These are phyloP conservation scores for Triadica sebifera DNA, from an alignment of 345 rosid species.

Conservation along the genomic window DNA sequence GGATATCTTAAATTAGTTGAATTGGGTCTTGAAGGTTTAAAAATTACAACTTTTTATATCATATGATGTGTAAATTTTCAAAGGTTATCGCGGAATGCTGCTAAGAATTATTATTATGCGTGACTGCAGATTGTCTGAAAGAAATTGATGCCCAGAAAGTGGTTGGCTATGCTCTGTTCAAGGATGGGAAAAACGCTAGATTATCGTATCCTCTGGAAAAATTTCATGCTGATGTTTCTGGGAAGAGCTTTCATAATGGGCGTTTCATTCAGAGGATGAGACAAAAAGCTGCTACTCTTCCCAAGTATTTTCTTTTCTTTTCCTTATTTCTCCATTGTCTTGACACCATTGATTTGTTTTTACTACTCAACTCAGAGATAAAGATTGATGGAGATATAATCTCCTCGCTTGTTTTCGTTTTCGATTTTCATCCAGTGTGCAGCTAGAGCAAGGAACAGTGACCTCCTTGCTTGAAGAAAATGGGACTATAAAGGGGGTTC, in stretches of 20 bases:
- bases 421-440: slow-evolving; percentile 8
- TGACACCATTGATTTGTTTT: neutral
- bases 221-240: slow-evolving; percentile 21
- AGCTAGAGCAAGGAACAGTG: slow-evolving; percentile 21
- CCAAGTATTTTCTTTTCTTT: slow-evolving; percentile 7
- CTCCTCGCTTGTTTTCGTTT: neutral
- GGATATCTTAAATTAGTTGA: slow-evolving; percentile 22
- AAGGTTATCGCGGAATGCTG: neutral
- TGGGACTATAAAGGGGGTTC: slow-evolving; percentile 16
- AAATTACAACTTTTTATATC: too few species aligned
- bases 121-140: slow-evolving; percentile 23
- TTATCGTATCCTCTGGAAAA: slow-evolving; percentile 21
- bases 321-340: neutral
- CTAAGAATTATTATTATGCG: neutral
- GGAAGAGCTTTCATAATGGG: slow-evolving; percentile 24
- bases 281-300: slow-evolving; percentile 20
- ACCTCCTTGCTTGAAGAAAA: slow-evolving; percentile 22
- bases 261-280: slow-evolving; percentile 26
- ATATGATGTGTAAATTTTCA: too few species aligned
- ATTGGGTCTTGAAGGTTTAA: slow-evolving; percentile 23
- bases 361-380: neutral
- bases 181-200: slow-evolving; percentile 20
- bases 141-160: slow-evolving; percentile 24
- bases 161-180: slow-evolving; percentile 25
- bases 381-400: too few species aligned